Evolutionary conservation across 305 asterid genomes (phyloP), one percentile per base, ranked within the genome.

Genomic region (Fraxinus greggii): DNA sequence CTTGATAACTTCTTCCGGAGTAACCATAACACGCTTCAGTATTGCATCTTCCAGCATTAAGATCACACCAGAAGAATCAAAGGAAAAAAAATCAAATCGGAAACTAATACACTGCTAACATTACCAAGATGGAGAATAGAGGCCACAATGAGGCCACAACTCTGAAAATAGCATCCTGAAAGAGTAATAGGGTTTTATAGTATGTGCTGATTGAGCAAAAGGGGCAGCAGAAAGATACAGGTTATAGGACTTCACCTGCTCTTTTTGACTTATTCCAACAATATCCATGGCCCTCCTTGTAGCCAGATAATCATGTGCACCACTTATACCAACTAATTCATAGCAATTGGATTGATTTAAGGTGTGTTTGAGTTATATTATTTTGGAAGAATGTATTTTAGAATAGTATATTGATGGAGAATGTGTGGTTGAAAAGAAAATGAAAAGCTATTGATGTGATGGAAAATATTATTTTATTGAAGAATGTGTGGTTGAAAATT

Each of bases 61-160:
- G 86, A 83, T 93, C 94, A 81, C 96, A 92, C 97, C 98, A 93
- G 13, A 72, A 78, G 17, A 63, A 45, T 45, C 15, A 63, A 59
- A 5, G 26, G 72, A 80, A 54, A 88, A 80, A 38, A 23, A 10
- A 12, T 45, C 19, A 45, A 45, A 45, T 45, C 56, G 0, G 48
- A 23, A 28, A 69, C 69, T 45, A 75, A 78, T 83, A 77, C 13
- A 7, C 76, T 78, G 13, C 51, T 70, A 69, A 93, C 82, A 77
- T 93, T 94, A 80, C 98, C 98, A 81, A 93, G 89, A 84, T 93
- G 98, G 79, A 94, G 98, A 89, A 93, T 86, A 82, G 97, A 45
- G 32, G 98, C 97, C 85, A 94, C 98, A 24, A 94, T 94, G 97
- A 45, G 32, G 98, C 97, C 85, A 94, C 98, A 24, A 94, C 95